Base-by-base conservation (phyloP, 1,139 yeast species). In the Debaryomyces udenii region DNA sequence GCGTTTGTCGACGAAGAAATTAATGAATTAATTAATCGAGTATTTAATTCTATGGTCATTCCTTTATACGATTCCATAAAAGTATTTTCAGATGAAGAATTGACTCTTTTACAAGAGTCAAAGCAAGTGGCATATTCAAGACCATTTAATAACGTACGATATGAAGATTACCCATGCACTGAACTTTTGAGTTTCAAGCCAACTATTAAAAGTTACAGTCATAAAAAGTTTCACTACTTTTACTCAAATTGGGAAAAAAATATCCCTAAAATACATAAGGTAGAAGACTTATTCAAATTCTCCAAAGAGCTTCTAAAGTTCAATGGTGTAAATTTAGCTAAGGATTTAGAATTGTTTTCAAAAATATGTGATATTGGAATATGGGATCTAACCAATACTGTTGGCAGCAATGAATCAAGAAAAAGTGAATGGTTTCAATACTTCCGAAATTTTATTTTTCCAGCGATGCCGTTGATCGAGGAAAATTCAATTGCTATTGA, bases 361-460 rank as follows among this genome's bases (percentile, higher is more conserved):
- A 81, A 83, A 50, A 44, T 91, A 1, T 79, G 90, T 47, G 78
- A 86, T 30, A 74, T 88, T 23, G 83, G 80, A 3, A 51, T 60
- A 2, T 49, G 60, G 32, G 77, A 73, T 35, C 56, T 81, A 30
- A 43, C 50, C 6, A 45, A 41, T 3, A 47, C 50, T 17, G 33
- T 31, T 7, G 45, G 47, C 1, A 46, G 7, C 22, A 11, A 56
- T 13, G 60, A 54, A 28, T 62, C 51, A 10, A 58, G 55, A 3
- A 56, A 66, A 26, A 67, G 64, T 0, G 59, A 57, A 27, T 86
- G 95, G 89, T 70, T 82, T 42, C 75, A 76, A 37, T 85, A 76
- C 52, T 76, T 77, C 51, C 75, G 96, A 49, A 77, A 80, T 47
- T 83, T 73, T 50, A 68, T 93, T 2, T 75, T 87, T 35, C 95